These are phyloP conservation scores for Fusarium annulatum DNA, from an alignment of 2,329 filamentous ascomycete species.

Conservation along the genomic window DNA sequence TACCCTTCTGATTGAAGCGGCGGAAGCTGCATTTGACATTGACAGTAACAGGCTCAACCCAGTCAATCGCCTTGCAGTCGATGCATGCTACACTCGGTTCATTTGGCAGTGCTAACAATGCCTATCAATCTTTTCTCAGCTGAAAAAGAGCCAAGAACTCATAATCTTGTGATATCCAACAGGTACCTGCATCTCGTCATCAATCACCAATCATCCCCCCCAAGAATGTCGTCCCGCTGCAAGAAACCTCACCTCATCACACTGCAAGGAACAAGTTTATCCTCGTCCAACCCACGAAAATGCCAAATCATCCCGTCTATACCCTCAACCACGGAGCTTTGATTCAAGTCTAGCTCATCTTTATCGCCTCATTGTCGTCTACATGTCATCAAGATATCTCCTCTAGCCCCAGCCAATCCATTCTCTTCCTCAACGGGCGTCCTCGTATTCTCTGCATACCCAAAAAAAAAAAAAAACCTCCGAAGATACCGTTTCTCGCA, in stretches of 20 bases:
- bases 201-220: not conserved
- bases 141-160: not conserved
- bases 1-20: not conserved
- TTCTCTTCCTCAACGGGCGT: not conserved
- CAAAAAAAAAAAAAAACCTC: not conserved
- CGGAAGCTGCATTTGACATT: not conserved
- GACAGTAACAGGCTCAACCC: not conserved
- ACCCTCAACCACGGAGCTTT: not conserved
- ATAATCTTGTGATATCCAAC: not conserved
- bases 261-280: conserved; percentile 8
- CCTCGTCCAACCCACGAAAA: not conserved
- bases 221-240: not conserved
- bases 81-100: too few relatives aligned
- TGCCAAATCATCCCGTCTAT: too few relatives aligned
- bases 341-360: not conserved
- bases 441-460: conserved; percentile 9
- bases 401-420: not conserved
- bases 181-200: not conserved
- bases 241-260: not conserved
- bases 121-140: not conserved
- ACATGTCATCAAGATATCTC: not conserved
- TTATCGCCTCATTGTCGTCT: conserved; percentile 7
- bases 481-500: not conserved
- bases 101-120: not conserved
- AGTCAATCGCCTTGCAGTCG: accelerated